Percentiles rank a stretch among this genome's conserved stretches.
These are phyloP conservation scores for Tripidium arundinaceum DNA, from an alignment of 202 grass and related monocot species.

Conservation along the genomic window DNA sequence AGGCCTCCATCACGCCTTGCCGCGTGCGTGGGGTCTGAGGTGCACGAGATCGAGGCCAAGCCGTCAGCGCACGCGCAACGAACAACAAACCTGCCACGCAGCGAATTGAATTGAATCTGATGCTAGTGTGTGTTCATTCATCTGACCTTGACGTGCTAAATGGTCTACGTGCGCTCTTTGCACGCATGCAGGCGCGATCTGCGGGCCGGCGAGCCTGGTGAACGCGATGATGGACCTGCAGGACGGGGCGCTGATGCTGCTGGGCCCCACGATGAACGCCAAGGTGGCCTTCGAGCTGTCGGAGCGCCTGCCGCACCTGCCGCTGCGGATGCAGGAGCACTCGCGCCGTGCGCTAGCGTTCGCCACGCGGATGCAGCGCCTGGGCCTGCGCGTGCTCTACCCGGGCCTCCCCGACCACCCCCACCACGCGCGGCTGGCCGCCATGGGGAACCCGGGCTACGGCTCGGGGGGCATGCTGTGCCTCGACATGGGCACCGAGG, in stretches of 20 bases:
- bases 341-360: conserved; percentile 62
- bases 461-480: conserved; percentile 93
- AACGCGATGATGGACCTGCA: conserved; percentile 96
- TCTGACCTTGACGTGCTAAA: neutral
- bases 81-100: neutral
- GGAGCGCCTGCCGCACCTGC: conserved; percentile 78
- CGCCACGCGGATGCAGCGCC: conserved; percentile 56
- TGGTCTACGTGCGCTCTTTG: too few relatives aligned
- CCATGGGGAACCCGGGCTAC: conserved; percentile 56
- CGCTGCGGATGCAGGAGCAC: conserved; percentile 94
- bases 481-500: conserved; percentile 89
- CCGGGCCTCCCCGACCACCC: conserved; percentile 80
- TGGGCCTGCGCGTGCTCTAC: conserved; percentile 74
- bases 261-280: conserved; percentile 94
- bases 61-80: neutral
- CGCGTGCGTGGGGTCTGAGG: too few relatives aligned
- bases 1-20: neutral
- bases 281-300: conserved; percentile 95
- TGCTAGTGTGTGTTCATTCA: neutral
- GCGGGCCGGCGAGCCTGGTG: conserved; percentile 78
- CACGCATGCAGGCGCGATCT: conserved; percentile 61
- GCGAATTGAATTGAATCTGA: too few relatives aligned
- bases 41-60: neutral
- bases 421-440: conserved; percentile 57
- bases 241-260: conserved; percentile 79